Evolutionary conservation across 805 yeast genomes (phyloP).

Genomic region (Wickerhamomyces queroliae): DNA sequence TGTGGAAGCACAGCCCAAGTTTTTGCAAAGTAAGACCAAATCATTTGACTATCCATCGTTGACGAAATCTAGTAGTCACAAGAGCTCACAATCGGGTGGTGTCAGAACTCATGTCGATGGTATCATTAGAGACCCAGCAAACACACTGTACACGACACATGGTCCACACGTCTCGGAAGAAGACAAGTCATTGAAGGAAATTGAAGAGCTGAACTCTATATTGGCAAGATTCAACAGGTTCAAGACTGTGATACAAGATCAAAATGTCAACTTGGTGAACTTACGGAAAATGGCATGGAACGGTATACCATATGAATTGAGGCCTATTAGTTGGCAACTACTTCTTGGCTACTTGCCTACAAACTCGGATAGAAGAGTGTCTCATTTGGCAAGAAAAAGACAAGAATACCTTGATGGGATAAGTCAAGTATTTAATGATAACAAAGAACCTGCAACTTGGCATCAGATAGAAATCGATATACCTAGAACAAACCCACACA

Average conservation of each 20-base stretch:
- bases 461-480: conserved; percentile 95
- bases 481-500: conserved; percentile 87
- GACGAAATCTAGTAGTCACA: conserved; percentile 21
- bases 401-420: conserved; percentile 80
- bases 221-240: conserved; percentile 62
- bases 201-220: conserved; percentile 51
- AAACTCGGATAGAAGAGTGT: conserved; percentile 66
- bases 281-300: conserved; percentile 86
- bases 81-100: conserved; percentile 9
- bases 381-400: conserved; percentile 72
- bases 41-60: conserved; percentile 21
- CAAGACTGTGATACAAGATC: conserved; percentile 49
- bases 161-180: conserved; percentile 36
- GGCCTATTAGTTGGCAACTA: conserved; percentile 87
- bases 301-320: conserved; percentile 77
- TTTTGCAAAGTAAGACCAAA: conserved; percentile 19
- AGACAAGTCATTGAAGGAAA: conserved; percentile 36
- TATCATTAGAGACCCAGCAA: conserved; percentile 23
- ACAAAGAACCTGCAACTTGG: conserved; percentile 76
- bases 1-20: conserved; percentile 23
- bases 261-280: conserved; percentile 56
- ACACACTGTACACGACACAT: conserved; percentile 32
- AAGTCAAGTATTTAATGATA: conserved; percentile 48
- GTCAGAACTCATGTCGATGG: conserved; percentile 16
- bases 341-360: conserved; percentile 87